Base-by-base conservation (phyloP, 768 basidiomycete genomes). In the Phallus indusiatus region DNA sequence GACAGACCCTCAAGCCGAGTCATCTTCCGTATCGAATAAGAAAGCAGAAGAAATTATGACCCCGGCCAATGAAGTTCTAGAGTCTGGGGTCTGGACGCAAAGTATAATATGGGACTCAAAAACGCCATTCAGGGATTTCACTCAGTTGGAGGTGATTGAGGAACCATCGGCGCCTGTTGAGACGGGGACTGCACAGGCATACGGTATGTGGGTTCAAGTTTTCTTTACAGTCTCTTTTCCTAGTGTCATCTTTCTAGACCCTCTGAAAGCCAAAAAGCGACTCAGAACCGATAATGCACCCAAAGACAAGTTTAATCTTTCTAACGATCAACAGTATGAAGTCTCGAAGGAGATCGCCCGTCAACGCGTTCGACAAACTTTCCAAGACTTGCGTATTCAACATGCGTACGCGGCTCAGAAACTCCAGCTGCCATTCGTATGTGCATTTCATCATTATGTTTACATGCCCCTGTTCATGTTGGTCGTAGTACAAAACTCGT, bases 321-420 rank as follows among this genome's bases (percentile, higher is more conserved):
- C 94, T 2, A 98, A 98, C 65, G 96, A 99, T 67, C 88, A 92
- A 62, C 81, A 87, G 67, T 99, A 99, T 70, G 94, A 97, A 70
- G 88, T 94, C 14, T 78, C 89, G 16, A 90, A 93, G 68, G 90
- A 94, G 53, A 87, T 88, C 55, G 84, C 84, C 11, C 82, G 90
- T 20, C 88, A 92, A 71, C 86, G 91, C 55, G 90, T 99, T 53
- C 83, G 95, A 28, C 96, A 98, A 72, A 99, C 96, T 1, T 96
- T 99, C 66, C 95, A 94, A 37, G 87, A 93, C 64, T 82, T 99
- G 66, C 86, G 93, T 21, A 94, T 99, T 55, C 91, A 96, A 66
- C 96, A 99, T 70, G 90, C 96, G 1, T 91, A 90, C 64, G 85
- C 96, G 18, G 92, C 96, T 9, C 89, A 93, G 72, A 95, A 95